Conservation (phyloP, 805 yeast species). For the Saturnispora dispora region DNA sequence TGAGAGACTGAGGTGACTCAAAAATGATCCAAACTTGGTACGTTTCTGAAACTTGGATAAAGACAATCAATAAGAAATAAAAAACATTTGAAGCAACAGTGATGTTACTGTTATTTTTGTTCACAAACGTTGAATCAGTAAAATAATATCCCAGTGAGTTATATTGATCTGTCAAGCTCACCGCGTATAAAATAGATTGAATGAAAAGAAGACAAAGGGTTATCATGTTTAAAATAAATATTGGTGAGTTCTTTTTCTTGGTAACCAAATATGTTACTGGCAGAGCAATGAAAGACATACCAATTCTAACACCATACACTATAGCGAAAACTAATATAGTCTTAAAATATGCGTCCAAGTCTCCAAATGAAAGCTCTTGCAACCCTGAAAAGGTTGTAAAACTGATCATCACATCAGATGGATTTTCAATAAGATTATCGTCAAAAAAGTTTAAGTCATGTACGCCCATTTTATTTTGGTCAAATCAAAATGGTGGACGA, state of each 20-base stretch:
- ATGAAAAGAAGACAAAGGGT: slow-evolving; percentile 48
- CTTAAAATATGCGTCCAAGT: slow-evolving; percentile 32
- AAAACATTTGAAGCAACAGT: slow-evolving; percentile 56
- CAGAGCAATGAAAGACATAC: slow-evolving; percentile 42
- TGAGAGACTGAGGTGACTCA: slow-evolving; percentile 38
- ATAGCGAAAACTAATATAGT: slow-evolving; percentile 32
- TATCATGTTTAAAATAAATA: slow-evolving; percentile 63
- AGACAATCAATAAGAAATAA: slow-evolving; percentile 48
- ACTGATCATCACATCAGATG: slow-evolving; percentile 23
- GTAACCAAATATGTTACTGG: slow-evolving; percentile 40
- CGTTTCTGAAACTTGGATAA: slow-evolving; percentile 57
- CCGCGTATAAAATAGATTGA: slow-evolving; percentile 52
- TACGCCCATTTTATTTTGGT: neutral
- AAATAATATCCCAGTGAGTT: slow-evolving; percentile 38
- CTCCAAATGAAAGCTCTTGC: slow-evolving; percentile 30
- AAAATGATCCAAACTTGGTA: slow-evolving; percentile 70
- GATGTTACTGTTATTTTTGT: slow-evolving; percentile 32
- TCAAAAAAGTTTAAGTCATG: neutral
- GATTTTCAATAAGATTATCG: slow-evolving; percentile 7
- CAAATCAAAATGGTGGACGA: too few species aligned
- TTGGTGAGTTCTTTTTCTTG: slow-evolving; percentile 50
- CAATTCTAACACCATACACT: slow-evolving; percentile 50
- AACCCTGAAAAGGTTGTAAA: slow-evolving; percentile 37
- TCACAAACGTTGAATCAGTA: slow-evolving; percentile 37
- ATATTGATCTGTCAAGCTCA: slow-evolving; percentile 44